Conservation (phyloP, 2,329 filamentous ascomycete species). For the Pseudogymnoascus sp. region DNA sequence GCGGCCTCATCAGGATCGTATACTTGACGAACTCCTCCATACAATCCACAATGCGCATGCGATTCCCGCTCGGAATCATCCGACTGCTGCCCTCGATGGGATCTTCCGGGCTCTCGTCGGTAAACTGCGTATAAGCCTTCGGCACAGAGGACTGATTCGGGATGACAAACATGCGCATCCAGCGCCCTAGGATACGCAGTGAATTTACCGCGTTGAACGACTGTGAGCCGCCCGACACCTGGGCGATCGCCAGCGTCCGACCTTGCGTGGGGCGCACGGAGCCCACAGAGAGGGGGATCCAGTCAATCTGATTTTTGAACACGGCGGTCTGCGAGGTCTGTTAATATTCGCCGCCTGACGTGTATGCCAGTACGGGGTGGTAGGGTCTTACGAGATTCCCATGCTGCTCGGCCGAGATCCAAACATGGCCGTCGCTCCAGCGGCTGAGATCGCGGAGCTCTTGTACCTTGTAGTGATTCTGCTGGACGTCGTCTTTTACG, state of each 20-base stretch:
- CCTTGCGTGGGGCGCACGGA: conserved; percentile 58
- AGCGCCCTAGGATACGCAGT: conserved; percentile 55
- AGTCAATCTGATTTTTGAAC: conserved; percentile 64
- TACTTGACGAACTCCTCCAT: conserved; percentile 66
- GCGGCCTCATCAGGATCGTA: conserved; percentile 53
- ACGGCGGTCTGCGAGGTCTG: conserved; percentile 44
- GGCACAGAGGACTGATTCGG: conserved; percentile 58
- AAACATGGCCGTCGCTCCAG: conserved; percentile 60
- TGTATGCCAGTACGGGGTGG: conserved; percentile 5
- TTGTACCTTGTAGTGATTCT: conserved; percentile 50
- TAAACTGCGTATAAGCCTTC: conserved; percentile 54
- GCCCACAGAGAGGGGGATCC: conserved; percentile 55
- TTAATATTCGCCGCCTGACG: conserved; percentile 11
- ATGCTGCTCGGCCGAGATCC: conserved; percentile 59
- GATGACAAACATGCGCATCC: conserved; percentile 63
- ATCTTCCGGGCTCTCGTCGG: conserved; percentile 29
- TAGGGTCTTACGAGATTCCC: conserved; percentile 44
- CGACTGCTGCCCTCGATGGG: conserved; percentile 35
- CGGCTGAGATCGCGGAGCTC: conserved; percentile 50
- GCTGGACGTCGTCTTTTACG: conserved; percentile 53
- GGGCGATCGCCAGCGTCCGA: conserved; percentile 51
- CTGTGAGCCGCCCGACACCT: conserved; percentile 56
- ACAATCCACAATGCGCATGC: conserved; percentile 54
- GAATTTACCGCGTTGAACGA: conserved; percentile 60
- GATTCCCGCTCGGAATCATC: conserved; percentile 46